A percentile compares a stretch with the other conserved stretches of the same genome.
Conservation (phyloP, 108 stramenopile genomes). For the Conticribra guillardii region DNA sequence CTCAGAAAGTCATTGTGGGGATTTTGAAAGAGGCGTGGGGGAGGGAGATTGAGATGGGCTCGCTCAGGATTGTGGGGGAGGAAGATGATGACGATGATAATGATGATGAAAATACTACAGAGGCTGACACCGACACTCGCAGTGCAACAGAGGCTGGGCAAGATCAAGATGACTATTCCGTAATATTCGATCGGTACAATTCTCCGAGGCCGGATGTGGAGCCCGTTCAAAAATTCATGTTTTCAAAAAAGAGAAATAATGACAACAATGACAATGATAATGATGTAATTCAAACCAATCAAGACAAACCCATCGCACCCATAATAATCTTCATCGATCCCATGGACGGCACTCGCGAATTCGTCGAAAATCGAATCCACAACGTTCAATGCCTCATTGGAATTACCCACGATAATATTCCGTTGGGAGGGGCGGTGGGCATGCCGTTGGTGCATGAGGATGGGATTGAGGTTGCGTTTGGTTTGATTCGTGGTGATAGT, state of each 20-base stretch:
- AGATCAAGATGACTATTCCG: slow-evolving; percentile 4
- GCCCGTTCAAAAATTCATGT: slow-evolving; percentile 22
- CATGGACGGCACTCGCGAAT: slow-evolving; percentile 85
- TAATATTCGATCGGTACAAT: slow-evolving; percentile 40
- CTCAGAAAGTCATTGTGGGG: slow-evolving; percentile 14
- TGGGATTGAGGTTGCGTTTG: slow-evolving; percentile 42
- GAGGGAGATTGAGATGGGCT: slow-evolving; percentile 14
- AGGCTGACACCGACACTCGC: too few relatives aligned
- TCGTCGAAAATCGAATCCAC: slow-evolving; percentile 77
- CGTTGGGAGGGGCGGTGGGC: slow-evolving; percentile 76
- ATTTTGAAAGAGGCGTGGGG: background rate
- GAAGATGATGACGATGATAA: slow-evolving; percentile 43
- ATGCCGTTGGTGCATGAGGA: slow-evolving; percentile 65
- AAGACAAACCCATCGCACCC: background rate
- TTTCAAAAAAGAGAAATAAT: slow-evolving; percentile 6
- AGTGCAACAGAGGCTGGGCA: slow-evolving; percentile 1
- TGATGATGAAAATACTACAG: too few relatives aligned
- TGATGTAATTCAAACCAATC: background rate
- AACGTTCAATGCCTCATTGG: slow-evolving; percentile 83
- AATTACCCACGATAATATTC: slow-evolving; percentile 56
- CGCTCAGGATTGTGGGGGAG: slow-evolving; percentile 42
- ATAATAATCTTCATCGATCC: slow-evolving; percentile 80
- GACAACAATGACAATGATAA: too few relatives aligned
- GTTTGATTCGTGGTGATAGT: slow-evolving; percentile 14
- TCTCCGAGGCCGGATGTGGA: slow-evolving; percentile 31